These are phyloP conservation scores for Selenicereus undatus DNA, from an alignment of 148 eudicot species.

Conservation along the genomic window DNA sequence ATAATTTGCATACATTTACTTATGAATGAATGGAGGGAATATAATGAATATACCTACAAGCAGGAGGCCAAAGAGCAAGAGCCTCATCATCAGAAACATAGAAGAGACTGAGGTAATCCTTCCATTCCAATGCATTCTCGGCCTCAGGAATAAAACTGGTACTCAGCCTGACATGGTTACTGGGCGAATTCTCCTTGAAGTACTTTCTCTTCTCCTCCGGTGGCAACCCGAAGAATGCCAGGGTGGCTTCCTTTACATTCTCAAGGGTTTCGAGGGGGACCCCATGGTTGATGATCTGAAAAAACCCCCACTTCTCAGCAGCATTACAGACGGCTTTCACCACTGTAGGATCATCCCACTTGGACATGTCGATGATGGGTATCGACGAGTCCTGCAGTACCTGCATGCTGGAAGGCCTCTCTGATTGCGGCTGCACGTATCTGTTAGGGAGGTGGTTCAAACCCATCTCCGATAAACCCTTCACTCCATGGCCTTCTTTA, in stretches of 20 bases:
- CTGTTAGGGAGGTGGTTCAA: slow-evolving; percentile 34
- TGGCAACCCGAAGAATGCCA: slow-evolving; percentile 33
- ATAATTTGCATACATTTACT: too few relatives aligned
- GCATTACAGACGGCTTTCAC: slow-evolving; percentile 41
- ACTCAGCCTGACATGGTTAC: slow-evolving; percentile 42
- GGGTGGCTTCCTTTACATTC: slow-evolving; percentile 37
- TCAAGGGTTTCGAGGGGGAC: slow-evolving; percentile 37
- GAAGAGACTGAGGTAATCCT: slow-evolving; percentile 56
- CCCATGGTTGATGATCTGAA: slow-evolving; percentile 57
- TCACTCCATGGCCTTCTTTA: slow-evolving; percentile 41
- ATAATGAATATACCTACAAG: slow-evolving; percentile 31
- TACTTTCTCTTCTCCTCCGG: slow-evolving; percentile 42
- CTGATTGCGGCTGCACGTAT: slow-evolving; percentile 46
- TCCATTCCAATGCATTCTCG: slow-evolving; percentile 56
- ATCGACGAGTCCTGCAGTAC: slow-evolving; percentile 30
- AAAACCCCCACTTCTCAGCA: slow-evolving; percentile 52
- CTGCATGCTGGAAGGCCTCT: slow-evolving; percentile 29
- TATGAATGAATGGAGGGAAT: too few relatives aligned
- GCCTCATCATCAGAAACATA: slow-evolving; percentile 54
- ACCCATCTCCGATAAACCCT: slow-evolving; percentile 43
- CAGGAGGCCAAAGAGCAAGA: slow-evolving; percentile 43
- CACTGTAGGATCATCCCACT: slow-evolving; percentile 34
- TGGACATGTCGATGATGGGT: slow-evolving; percentile 47
- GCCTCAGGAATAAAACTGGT: slow-evolving; percentile 52
- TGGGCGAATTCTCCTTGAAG: slow-evolving; percentile 39